These are phyloP conservation scores for Spizellomyces sp. DNA, from an alignment of 192 early-diverging fungal species.

Conservation along the genomic window DNA sequence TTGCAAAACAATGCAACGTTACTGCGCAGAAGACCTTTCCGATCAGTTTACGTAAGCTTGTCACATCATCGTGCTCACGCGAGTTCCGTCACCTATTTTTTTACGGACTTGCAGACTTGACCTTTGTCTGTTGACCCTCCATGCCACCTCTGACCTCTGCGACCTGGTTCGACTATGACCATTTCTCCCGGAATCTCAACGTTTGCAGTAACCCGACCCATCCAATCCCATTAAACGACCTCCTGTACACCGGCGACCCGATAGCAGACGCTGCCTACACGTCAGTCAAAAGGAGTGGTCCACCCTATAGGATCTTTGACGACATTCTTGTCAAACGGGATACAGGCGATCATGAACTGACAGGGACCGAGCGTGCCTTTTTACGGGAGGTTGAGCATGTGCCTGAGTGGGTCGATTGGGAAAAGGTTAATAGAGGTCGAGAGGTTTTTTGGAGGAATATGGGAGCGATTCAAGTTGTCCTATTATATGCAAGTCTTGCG, in stretches of 20 bases:
- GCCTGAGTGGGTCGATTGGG: constrained; percentile 34
- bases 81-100: too few species aligned
- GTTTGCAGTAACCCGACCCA: background rate
- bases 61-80: too few species aligned
- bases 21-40: too few species aligned
- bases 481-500: constrained; percentile 27
- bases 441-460: constrained; percentile 26
- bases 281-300: background rate
- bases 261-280: constrained; percentile 9
- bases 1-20: too few species aligned
- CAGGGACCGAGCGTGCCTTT: constrained; percentile 4
- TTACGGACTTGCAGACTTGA: too few species aligned
- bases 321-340: background rate
- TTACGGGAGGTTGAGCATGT: constrained; percentile 18
- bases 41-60: too few species aligned
- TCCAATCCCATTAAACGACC: background rate
- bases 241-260: constrained; percentile 11
- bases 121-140: too few species aligned
- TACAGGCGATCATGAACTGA: background rate
- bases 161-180: constrained; percentile 11
- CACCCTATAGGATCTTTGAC: background rate
- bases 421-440: constrained; percentile 17
- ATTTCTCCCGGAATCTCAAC: background rate
- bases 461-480: constrained; percentile 12
- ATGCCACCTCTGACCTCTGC: too few species aligned